Evolutionary conservation across 2,329 filamentous ascomycete genomes (phyloP).

Genomic region (Trichoderma sp.): DNA sequence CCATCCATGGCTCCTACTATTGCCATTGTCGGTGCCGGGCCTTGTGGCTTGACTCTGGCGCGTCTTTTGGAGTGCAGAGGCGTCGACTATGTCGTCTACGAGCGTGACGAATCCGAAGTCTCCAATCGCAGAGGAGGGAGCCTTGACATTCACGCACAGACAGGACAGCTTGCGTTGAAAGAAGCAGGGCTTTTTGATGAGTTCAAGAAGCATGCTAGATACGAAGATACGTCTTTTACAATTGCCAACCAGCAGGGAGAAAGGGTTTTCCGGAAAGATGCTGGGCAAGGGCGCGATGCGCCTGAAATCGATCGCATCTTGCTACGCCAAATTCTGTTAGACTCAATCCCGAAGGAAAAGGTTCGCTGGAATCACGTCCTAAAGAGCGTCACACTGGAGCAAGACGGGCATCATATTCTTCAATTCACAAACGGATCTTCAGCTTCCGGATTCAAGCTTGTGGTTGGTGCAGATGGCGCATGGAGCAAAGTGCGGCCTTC

Average conservation of each 20-base stretch:
- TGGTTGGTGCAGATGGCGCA: slow-evolving; percentile 39
- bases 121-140: slow-evolving; percentile 51
- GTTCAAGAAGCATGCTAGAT: slow-evolving; percentile 46
- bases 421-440: slow-evolving; percentile 38
- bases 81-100: slow-evolving; percentile 50
- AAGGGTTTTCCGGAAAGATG: slow-evolving; percentile 30
- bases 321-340: slow-evolving; percentile 41
- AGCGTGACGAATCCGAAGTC: slow-evolving; percentile 42
- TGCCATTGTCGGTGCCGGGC: slow-evolving; percentile 50
- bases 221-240: slow-evolving; percentile 50
- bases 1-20: slow-evolving; percentile 29
- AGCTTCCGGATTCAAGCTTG: slow-evolving; percentile 39
- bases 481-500: slow-evolving; percentile 38
- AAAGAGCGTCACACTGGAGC: not conserved
- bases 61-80: slow-evolving; percentile 49
- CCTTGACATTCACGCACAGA: slow-evolving; percentile 52
- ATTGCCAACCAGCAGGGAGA: slow-evolving; percentile 44
- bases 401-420: slow-evolving; percentile 33
- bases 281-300: slow-evolving; percentile 22
- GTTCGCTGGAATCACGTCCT: slow-evolving; percentile 41
- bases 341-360: slow-evolving; percentile 40
- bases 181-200: slow-evolving; percentile 49
- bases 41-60: slow-evolving; percentile 41
- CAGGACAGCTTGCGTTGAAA: slow-evolving; percentile 51
- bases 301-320: slow-evolving; percentile 45